Percentiles rank a stretch among this genome's conserved stretches.
phyloP scores from a whole-genome alignment of 2,329 filamentous ascomycete species.

The Penicillium corylophilum region DNA sequence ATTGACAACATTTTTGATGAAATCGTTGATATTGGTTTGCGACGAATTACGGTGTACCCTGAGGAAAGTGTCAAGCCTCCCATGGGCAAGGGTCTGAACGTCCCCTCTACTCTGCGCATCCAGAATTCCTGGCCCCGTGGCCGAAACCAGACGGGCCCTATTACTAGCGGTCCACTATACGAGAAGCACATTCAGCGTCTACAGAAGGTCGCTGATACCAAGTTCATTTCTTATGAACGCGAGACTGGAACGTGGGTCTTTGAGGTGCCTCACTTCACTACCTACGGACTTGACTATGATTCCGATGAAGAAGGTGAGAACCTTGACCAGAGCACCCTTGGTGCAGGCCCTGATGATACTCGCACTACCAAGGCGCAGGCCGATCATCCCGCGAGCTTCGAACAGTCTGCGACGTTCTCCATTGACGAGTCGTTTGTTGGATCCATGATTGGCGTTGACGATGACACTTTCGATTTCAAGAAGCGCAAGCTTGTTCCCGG shows the following conservation, averaged over 20 bases:
- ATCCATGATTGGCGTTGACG: constrained; percentile 42
- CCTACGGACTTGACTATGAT: constrained; percentile 84
- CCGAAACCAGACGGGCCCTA: constrained; percentile 56
- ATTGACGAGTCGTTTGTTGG: constrained; percentile 44
- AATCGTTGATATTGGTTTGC: constrained; percentile 73
- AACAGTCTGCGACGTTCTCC: constrained; percentile 40
- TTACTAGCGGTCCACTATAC: constrained; percentile 65
- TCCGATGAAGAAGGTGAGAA: constrained; percentile 59
- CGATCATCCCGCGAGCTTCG: constrained; percentile 36
- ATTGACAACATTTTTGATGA: constrained; percentile 75
- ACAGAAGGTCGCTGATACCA: constrained; percentile 74
- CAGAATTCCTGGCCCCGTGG: constrained; percentile 90
- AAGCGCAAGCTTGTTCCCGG: constrained; percentile 65
- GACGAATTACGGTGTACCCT: constrained; percentile 84
- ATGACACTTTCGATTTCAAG: constrained; percentile 61
- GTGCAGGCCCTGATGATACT: constrained; percentile 54
- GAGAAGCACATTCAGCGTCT: constrained; percentile 80
- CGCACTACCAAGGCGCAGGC: constrained; percentile 42
- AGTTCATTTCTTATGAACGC: constrained; percentile 76
- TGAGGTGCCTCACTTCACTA: constrained; percentile 93
- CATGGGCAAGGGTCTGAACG: constrained; percentile 84
- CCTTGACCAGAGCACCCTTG: constrained; percentile 53
- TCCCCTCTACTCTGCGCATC: constrained; percentile 81
- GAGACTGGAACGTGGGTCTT: constrained; percentile 87
- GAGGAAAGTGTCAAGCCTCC: constrained; percentile 74